These are phyloP conservation scores for Cupressus sempervirens DNA, from an alignment of 75 land plant genomes.

Conservation along the genomic window DNA sequence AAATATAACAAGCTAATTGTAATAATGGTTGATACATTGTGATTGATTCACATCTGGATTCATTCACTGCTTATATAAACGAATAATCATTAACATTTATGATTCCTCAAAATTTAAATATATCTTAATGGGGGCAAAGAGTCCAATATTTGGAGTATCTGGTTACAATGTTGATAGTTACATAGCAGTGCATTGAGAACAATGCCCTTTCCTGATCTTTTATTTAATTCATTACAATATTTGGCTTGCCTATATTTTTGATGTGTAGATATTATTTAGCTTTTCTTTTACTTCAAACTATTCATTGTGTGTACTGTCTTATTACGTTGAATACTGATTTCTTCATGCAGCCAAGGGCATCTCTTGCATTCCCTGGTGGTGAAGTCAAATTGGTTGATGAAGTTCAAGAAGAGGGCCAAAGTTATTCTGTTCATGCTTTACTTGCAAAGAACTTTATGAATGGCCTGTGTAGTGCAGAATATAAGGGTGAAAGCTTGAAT, in stretches of 20 bases:
- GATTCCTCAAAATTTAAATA: neutral
- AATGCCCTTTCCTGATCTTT: neutral
- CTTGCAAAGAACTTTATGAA: constrained; percentile 44
- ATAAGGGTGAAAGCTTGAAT: constrained; percentile 45
- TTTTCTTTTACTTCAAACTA: neutral
- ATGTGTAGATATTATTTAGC: neutral
- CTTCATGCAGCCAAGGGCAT: constrained; percentile 76
- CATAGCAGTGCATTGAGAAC: neutral
- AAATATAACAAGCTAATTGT: too few relatives aligned
- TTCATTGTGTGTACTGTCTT: neutral
- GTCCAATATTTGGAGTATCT: too few relatives aligned
- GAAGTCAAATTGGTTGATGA: constrained; percentile 68
- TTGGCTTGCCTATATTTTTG: neutral
- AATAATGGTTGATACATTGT: too few relatives aligned
- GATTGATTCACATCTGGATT: too few relatives aligned
- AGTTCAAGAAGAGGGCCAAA: constrained; percentile 37
- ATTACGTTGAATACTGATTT: constrained; percentile 3
- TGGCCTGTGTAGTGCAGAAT: constrained; percentile 64
- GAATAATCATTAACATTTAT: too few relatives aligned
- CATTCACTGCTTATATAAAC: too few relatives aligned
- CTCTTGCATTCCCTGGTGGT: constrained; percentile 68
- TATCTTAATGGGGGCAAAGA: too few relatives aligned
- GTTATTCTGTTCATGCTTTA: constrained; percentile 58
- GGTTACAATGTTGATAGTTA: too few relatives aligned
- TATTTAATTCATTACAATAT: neutral